Evolutionary conservation across 2,329 filamentous ascomycete species (phyloP).

Genomic region (Aspergillus fischeri): DNA sequence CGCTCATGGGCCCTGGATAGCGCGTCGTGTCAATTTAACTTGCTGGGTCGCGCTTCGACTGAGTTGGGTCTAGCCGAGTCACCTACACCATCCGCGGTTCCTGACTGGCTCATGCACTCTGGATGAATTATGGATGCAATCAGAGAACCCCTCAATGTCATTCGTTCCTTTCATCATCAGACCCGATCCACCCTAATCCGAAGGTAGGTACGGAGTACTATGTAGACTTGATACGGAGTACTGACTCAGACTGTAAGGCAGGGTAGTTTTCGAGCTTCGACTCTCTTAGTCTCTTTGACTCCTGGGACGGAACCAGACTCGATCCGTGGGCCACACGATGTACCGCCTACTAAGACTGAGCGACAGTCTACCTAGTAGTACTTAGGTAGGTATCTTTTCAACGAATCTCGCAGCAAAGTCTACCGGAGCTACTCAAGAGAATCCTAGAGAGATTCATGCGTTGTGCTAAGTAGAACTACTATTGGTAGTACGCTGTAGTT

Average conservation of each 20-base stretch:
- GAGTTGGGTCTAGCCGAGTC: not conserved
- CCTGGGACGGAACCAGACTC: constrained; percentile 15
- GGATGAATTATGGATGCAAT: not conserved
- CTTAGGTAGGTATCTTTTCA: too few relatives aligned
- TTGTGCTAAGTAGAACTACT: not conserved
- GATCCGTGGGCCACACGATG: constrained; percentile 12
- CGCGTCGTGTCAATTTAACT: constrained; percentile 17
- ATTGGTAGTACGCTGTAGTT: not conserved
- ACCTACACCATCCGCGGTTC: not conserved
- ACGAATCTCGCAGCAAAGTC: not conserved
- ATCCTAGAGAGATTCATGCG: not conserved
- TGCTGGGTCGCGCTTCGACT: constrained; percentile 13
- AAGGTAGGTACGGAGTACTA: not conserved
- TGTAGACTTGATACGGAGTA: not conserved
- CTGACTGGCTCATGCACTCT: not conserved
- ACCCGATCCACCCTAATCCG: not conserved
- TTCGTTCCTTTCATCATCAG: not conserved
- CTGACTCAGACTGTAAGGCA: too few relatives aligned
- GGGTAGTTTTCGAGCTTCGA: not conserved
- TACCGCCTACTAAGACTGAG: not conserved
- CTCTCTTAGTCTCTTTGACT: constrained; percentile 1
- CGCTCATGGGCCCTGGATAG: constrained; percentile 8
- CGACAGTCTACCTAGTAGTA: too few relatives aligned
- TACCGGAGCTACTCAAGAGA: not conserved
- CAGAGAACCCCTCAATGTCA: not conserved